These are phyloP conservation scores for Nitzschia putrida DNA, from an alignment of 108 stramenopile genomes.

Conservation along the genomic window DNA sequence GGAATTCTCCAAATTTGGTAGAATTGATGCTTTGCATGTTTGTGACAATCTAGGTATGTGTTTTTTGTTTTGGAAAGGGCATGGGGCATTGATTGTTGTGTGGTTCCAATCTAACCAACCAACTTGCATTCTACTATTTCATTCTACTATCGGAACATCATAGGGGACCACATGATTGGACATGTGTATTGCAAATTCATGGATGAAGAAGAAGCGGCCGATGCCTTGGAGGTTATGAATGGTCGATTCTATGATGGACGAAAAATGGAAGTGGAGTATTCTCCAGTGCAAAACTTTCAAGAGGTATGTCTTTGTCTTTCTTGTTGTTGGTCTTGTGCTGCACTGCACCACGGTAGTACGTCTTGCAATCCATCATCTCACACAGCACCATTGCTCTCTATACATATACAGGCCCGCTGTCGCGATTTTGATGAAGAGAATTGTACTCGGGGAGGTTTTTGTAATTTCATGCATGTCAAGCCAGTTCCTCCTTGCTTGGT, in stretches of 20 bases:
- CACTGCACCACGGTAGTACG: not conserved
- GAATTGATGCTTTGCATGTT: slow-evolving; percentile 91
- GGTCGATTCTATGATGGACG: slow-evolving; percentile 94
- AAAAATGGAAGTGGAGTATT: slow-evolving; percentile 87
- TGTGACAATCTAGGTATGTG: slow-evolving; percentile 89
- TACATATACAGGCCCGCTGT: slow-evolving; percentile 74
- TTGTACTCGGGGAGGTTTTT: slow-evolving; percentile 90
- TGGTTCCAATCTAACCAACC: too few relatives aligned
- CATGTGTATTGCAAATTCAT: slow-evolving; percentile 91
- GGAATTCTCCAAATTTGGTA: slow-evolving; percentile 93
- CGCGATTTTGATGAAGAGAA: slow-evolving; percentile 87
- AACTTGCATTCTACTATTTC: too few relatives aligned
- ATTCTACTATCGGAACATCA: too few relatives aligned
- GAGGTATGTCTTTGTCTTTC: slow-evolving; percentile 35
- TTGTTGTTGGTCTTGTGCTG: not conserved
- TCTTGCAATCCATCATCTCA: not conserved
- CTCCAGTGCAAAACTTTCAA: slow-evolving; percentile 94
- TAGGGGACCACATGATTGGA: slow-evolving; percentile 97
- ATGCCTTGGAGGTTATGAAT: slow-evolving; percentile 86
- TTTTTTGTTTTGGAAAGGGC: too few relatives aligned
- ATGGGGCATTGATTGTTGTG: too few relatives aligned
- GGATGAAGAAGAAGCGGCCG: slow-evolving; percentile 95
- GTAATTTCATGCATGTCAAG: slow-evolving; percentile 98
- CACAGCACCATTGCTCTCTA: not conserved
- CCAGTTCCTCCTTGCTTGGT: slow-evolving; percentile 76